Conservation (phyloP, 352 stramenopile genomes). For the Thraustochytrium sp. region DNA sequence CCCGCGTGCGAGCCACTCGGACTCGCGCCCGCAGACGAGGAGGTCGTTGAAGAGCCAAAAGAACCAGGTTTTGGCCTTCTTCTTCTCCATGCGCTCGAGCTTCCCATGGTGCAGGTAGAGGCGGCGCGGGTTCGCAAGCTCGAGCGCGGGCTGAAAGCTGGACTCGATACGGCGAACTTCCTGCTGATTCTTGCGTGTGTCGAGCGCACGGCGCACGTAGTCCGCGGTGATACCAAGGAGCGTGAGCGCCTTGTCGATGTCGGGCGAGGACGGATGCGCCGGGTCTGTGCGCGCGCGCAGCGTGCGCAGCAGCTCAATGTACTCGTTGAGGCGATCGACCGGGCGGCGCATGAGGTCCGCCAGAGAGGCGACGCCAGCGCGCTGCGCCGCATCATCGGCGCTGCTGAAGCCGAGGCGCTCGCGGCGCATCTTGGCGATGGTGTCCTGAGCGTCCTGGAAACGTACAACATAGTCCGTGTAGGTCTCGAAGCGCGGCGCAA, state of each 20-base stretch:
- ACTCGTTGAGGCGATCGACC: background rate
- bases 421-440: conserved; percentile 13
- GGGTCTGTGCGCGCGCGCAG: background rate
- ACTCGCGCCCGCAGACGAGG: background rate
- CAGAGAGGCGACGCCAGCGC: background rate
- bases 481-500: conserved; percentile 2
- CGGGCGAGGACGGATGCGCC: background rate
- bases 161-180: background rate
- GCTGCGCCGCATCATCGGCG: conserved; percentile 9
- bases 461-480: conserved; percentile 11
- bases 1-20: conserved; percentile 4
- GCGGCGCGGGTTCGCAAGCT: background rate
- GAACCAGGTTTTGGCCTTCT: background rate
- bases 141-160: background rate
- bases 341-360: background rate
- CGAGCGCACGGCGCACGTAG: background rate
- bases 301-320: conserved; percentile 4
- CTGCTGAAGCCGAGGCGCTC: conserved; percentile 24
- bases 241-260: background rate
- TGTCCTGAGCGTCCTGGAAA: background rate
- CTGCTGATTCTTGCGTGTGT: conserved; percentile 3
- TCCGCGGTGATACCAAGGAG: background rate
- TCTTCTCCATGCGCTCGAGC: conserved; percentile 16
- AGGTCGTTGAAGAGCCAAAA: conserved; percentile 44
- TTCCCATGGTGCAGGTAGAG: background rate